These are phyloP conservation scores for Cicer bijugum DNA, from an alignment of 306 rosid species.

Conservation along the genomic window DNA sequence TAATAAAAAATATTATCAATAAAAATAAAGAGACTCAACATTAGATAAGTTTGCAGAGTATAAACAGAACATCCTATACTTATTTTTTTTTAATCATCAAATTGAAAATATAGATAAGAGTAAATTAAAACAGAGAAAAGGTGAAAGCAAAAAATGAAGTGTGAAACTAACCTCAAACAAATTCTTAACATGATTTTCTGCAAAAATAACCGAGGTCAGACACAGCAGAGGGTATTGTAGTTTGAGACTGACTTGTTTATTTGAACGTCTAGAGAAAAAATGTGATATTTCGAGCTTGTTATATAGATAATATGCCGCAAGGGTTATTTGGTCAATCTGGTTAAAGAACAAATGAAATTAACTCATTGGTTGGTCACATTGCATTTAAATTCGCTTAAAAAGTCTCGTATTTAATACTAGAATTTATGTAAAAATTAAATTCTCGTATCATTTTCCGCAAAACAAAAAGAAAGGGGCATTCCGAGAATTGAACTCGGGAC, in stretches of 20 bases:
- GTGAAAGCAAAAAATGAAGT: conserved; percentile 23
- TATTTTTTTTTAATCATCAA: conserved; percentile 2
- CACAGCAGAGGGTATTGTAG: conserved; percentile 3
- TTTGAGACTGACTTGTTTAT: conserved; percentile 26
- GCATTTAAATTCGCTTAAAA: no score
- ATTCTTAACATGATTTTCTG: conserved; percentile 48
- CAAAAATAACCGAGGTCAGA: conserved; percentile 21
- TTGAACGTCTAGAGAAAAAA: background rate
- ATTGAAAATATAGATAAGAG: background rate
- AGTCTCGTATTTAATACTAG: no score
- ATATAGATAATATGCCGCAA: background rate
- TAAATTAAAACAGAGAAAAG: background rate
- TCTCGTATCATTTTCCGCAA: no score
- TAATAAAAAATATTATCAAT: background rate
- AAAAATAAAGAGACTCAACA: background rate
- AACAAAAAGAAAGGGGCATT: conserved; percentile 47
- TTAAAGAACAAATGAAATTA: background rate
- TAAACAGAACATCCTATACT: conserved; percentile 14
- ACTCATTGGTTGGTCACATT: no score
- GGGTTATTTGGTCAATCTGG: conserved; percentile 41
- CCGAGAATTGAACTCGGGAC: conserved; percentile 74
- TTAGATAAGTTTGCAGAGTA: conserved; percentile 14
- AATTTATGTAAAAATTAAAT: no score
- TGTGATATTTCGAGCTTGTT: conserved; percentile 6
- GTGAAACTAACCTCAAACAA: conserved; percentile 49